Evolutionary conservation across 345 rosid species (phyloP), one percentile per base, ranked within the genome.

Genomic region (Heritiera fomes): DNA sequence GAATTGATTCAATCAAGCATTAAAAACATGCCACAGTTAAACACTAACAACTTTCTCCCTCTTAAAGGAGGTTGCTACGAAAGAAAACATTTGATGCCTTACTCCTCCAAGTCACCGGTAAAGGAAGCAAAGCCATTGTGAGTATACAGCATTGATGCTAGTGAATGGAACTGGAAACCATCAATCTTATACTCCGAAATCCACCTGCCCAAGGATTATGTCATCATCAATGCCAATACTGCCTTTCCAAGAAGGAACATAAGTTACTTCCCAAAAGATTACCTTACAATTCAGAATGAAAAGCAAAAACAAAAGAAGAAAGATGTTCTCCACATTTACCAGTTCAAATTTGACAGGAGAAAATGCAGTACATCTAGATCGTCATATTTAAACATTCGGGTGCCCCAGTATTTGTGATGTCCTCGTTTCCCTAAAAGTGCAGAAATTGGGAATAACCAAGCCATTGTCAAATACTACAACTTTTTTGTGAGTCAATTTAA

Each of bases 51-150:
- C 55, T 75, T 60, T 60, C 43, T 45, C 43, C 15, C 59, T 62
- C 8, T 6, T 15, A 23, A 45, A 75, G 70, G 23, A 75, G 20
- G 23, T 75, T 71, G 14, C 46, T 71, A 52, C 61, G 62, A 80
- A 5, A 32, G 78, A 55, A 73, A 62, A 47, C 41, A 60, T 49
- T 56, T 56, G 80, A 87, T 80, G 82, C 69, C 95, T 90, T 93
- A 95, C 99, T 95, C 99, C 40, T 93, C 99, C 76, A 91, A 82
- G 71, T 87, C 90, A 49, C 89, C 96, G 14, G 90, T 82, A 82
- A 95, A 93, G 55, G 94, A 71, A 81, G 97, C 98, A 87, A 95
- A 95, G 71, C 99, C 99, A 74, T 95, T 95, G 87, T 95, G 98
- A 0, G 93, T 92, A 75, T 95, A 95, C 67, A 95, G 84, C 98